Conservation (phyloP, 2,329 filamentous ascomycete species). For the Botrytis deweyae region DNA sequence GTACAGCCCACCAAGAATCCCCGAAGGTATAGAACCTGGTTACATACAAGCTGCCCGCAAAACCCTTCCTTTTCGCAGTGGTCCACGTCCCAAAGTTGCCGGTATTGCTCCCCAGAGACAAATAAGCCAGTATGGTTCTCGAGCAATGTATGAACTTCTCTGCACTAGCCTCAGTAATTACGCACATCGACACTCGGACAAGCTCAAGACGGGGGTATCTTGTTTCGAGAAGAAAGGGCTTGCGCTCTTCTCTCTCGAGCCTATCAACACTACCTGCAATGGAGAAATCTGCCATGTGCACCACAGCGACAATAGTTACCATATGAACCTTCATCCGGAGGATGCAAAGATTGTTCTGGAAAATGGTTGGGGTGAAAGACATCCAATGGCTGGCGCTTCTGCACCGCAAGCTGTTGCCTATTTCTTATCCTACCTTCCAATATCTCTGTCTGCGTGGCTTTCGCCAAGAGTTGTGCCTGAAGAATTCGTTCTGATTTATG, state of each 20-base stretch:
- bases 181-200: constrained; percentile 45
- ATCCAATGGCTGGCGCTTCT: constrained; percentile 64
- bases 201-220: constrained; percentile 62
- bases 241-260: constrained; percentile 67
- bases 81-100: constrained; percentile 63
- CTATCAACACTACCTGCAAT: constrained; percentile 67
- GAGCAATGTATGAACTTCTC: constrained; percentile 55
- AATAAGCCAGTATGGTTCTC: constrained; percentile 62
- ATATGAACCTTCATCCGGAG: constrained; percentile 75
- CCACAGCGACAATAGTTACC: constrained; percentile 71
- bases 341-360: constrained; percentile 71
- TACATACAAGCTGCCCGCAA: constrained; percentile 55
- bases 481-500: constrained; percentile 81
- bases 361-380: constrained; percentile 75
- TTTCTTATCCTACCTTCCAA: constrained; percentile 4
- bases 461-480: constrained; percentile 52
- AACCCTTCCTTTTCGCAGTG: constrained; percentile 60
- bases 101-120: constrained; percentile 84
- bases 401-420: constrained; percentile 36
- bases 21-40: constrained; percentile 56
- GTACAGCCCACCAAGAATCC: constrained; percentile 56
- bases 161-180: constrained; percentile 54
- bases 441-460: neutral
- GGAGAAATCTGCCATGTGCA: constrained; percentile 85
- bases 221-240: constrained; percentile 82